A percentile compares a stretch with the other conserved stretches of the same genome.
Evolutionary conservation across 495 filamentous ascomycete genomes (phyloP).

Genomic region (Daldinia loculata): DNA sequence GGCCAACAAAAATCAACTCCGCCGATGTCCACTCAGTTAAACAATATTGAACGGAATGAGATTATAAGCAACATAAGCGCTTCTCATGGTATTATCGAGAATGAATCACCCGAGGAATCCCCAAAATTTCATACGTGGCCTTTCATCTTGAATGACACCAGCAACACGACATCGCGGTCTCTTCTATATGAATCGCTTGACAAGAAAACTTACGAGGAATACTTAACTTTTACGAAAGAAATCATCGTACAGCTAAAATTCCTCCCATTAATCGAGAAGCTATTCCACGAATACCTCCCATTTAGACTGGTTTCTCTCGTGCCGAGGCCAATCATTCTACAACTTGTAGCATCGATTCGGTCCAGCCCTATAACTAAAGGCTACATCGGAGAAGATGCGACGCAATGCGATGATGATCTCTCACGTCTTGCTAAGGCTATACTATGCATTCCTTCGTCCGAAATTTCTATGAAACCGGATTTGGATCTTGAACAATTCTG

Average conservation of each 20-base stretch:
- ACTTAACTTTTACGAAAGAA: neutral
- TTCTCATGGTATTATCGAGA: neutral
- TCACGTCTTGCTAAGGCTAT: neutral
- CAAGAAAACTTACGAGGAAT: neutral
- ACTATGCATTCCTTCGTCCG: neutral
- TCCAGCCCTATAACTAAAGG: neutral
- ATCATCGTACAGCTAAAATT: neutral
- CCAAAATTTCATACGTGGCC: neutral
- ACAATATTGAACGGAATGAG: neutral
- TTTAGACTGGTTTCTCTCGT: constrained; percentile 6
- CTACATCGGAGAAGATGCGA: neutral
- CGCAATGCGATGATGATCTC: neutral
- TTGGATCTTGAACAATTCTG: neutral
- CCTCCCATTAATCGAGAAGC: neutral
- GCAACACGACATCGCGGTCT: neutral
- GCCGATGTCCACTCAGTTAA: neutral
- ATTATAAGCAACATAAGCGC: neutral
- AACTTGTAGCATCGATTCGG: constrained; percentile 9
- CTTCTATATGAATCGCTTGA: neutral
- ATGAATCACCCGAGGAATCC: neutral
- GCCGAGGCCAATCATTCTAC: constrained; percentile 8
- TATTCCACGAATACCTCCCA: constrained; percentile 3
- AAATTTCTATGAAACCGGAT: neutral
- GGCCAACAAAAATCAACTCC: neutral
- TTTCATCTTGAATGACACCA: neutral